Conservation (phyloP, 1,284 basidiomycete species). For the Ceratobasidium sp. region DNA sequence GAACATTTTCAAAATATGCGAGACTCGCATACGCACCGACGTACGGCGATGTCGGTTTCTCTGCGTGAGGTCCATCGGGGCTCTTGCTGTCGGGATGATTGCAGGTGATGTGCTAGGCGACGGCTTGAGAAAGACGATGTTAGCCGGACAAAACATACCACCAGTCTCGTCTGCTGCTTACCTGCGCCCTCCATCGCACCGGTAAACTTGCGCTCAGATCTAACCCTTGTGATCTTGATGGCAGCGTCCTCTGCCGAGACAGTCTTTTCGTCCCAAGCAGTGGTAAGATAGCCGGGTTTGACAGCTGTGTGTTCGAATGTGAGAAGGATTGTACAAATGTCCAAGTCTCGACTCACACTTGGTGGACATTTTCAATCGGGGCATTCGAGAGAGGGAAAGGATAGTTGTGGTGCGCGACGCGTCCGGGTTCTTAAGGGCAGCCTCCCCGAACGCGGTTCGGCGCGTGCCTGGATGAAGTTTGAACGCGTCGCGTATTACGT, state of each 20-base stretch:
- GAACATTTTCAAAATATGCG: background rate
- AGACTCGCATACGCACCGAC: conserved; percentile 13
- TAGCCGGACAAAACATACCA: no score
- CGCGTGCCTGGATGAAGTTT: conserved; percentile 17
- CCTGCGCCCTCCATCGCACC: no score
- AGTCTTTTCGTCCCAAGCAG: conserved; percentile 46
- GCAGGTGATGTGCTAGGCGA: no score
- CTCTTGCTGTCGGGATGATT: conserved; percentile 43
- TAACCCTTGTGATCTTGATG: conserved; percentile 41
- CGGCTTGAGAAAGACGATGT: no score
- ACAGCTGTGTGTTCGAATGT: background rate
- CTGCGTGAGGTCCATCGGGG: conserved; percentile 29
- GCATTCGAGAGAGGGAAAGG: background rate
- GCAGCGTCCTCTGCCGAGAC: conserved; percentile 22
- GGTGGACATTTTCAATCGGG: background rate
- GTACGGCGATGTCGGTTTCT: no score
- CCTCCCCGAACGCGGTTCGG: no score
- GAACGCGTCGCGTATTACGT: conserved; percentile 16
- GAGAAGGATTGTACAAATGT: background rate
- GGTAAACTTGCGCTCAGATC: conserved; percentile 47
- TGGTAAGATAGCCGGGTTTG: no score
- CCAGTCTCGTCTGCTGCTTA: no score
- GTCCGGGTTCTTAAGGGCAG: background rate
- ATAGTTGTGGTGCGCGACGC: background rate
- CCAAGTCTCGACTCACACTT: conserved; percentile 9